Base-by-base conservation (phyloP, 2,329 filamentous ascomycete genomes). In the Rhynchosporium graminicola region DNA sequence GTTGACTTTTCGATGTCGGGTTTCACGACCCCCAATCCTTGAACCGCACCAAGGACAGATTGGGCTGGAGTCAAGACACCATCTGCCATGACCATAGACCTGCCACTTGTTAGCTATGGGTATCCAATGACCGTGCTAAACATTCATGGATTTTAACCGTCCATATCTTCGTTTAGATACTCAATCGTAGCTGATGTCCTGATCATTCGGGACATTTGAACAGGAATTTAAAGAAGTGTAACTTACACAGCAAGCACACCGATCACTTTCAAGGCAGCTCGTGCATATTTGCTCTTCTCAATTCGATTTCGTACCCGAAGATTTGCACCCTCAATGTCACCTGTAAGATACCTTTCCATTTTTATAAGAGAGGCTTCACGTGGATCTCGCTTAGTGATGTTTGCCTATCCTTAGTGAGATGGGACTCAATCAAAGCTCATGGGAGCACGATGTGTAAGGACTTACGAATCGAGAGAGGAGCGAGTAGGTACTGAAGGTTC, bases 31-130 rank as follows among this genome's bases (percentile, higher is more conserved):
- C 78, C 78, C 2, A 84, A 76, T 48, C 83, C 86, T 71, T 90
- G 87, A 3, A 89, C 83, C 5, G 87, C 87, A 29, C 87, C 87
- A 10, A 90, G 79, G 0, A 90, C 84, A 2, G 86, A 88, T 72
- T 90, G 87, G 0, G 87, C 87, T 0, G 87, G 87, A 1, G 87
- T 89, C 40, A 89, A 75, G 4, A 90, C 82, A 45, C 87, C 86
- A 71, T 89, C 81, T 13, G 65, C 63, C 75, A 89, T 85, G 63
- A 89, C 85, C 80, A 89, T 83, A 28, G 83, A 84, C 2, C 64
- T 64, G 38, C 1, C 3, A 45, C 4, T 6, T 40, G 20, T 64
- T 33, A 64, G 62, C 33, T 36, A 13, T 28, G 29, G 15, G 33
- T 38, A 9, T 63, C 40, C 13, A n/a, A 13, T 28, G 57, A 28